Evolutionary conservation across 202 grass and related monocot species (phyloP).

Genomic region (Carex arenaria): DNA sequence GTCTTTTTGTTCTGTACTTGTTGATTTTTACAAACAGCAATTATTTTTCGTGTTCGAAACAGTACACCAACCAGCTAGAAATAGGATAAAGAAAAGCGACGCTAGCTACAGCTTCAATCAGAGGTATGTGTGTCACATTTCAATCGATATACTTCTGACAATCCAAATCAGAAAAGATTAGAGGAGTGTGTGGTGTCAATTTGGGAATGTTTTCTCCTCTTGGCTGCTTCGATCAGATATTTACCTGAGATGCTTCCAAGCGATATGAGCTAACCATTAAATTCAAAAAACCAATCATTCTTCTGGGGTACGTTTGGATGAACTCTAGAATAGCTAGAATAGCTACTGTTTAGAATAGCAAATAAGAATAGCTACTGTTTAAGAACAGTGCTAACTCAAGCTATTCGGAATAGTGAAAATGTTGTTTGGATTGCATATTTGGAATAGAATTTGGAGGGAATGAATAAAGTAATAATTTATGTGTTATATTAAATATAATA

Average conservation of each 20-base stretch:
- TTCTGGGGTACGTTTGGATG: neutral
- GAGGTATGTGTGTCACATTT: conserved; percentile 4
- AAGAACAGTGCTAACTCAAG: too few relatives aligned
- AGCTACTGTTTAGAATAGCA: too few relatives aligned
- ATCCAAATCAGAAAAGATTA: neutral
- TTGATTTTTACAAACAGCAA: neutral
- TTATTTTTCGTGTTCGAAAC: neutral
- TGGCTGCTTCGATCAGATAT: neutral
- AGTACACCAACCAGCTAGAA: neutral
- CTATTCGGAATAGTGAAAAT: too few relatives aligned
- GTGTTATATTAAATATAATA: too few relatives aligned
- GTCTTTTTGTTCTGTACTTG: neutral
- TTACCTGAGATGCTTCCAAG: conserved; percentile 1
- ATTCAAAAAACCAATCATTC: neutral
- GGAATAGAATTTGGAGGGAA: too few relatives aligned
- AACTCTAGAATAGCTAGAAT: too few relatives aligned
- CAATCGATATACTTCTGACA: neutral
- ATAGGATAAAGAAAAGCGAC: conserved; percentile 7
- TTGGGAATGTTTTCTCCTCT: neutral
- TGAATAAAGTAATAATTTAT: too few relatives aligned
- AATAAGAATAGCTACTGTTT: too few relatives aligned
- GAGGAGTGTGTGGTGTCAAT: neutral
- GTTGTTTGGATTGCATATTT: too few relatives aligned
- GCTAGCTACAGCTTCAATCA: neutral
- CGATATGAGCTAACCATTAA: neutral